A percentile compares a stretch with the other conserved stretches of the same genome.
Conservation (phyloP, 495 filamentous ascomycete genomes). For the Neurospora sp. region DNA sequence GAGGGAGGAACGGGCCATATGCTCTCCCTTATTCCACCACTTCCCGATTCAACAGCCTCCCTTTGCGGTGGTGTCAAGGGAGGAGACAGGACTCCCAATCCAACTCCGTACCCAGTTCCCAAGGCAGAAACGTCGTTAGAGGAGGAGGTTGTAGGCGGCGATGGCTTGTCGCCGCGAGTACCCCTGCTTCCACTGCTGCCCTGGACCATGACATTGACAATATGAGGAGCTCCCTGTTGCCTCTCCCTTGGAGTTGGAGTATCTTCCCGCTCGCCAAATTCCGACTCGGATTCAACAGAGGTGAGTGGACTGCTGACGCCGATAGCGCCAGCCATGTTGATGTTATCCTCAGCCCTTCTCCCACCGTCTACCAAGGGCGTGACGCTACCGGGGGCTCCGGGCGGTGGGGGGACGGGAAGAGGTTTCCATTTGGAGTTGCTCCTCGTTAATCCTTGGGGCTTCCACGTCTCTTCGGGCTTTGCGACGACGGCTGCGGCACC, state of each 20-base stretch:
- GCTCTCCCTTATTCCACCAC: neutral
- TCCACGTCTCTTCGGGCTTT: neutral
- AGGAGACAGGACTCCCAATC: neutral
- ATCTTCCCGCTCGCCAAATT: neutral
- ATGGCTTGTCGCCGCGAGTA: neutral
- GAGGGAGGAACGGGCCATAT: neutral
- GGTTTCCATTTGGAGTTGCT: conserved; percentile 18
- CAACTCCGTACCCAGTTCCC: neutral
- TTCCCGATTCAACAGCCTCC: neutral
- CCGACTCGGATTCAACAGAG: neutral
- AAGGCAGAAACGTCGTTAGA: neutral
- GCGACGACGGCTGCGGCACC: neutral
- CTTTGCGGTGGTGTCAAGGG: neutral
- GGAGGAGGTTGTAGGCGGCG: neutral
- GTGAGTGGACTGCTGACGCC: neutral
- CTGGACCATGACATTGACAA: neutral
- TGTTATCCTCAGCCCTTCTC: neutral
- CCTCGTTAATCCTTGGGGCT: neutral
- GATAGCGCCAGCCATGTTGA: neutral
- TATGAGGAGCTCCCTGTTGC: neutral
- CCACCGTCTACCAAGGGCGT: neutral
- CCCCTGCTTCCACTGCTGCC: neutral
- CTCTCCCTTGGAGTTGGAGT: neutral
- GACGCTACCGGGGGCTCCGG: neutral
- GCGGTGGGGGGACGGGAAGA: conserved; percentile 9